phyloP scores from a whole-genome alignment of 345 rosid species.

The Gynandropsis gynandra region DNA sequence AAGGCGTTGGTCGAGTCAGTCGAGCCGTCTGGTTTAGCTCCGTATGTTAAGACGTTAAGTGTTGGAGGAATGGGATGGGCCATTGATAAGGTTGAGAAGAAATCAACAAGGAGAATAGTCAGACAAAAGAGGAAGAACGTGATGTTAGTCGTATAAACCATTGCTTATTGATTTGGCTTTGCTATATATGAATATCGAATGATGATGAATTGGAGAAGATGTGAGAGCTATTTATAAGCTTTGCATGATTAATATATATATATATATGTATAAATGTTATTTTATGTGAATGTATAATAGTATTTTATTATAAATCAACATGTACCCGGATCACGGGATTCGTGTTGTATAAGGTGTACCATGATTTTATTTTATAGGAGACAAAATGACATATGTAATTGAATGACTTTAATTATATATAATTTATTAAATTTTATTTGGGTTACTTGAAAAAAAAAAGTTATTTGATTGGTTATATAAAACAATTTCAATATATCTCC shows the following conservation, averaged over 20 bases:
- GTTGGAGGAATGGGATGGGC: slow-evolving; percentile 10
- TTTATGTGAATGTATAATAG: background rate
- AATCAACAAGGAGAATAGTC: slow-evolving; percentile 23
- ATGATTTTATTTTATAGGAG: background rate
- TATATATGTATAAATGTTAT: background rate
- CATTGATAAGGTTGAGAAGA: slow-evolving; percentile 14
- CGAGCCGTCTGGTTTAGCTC: slow-evolving; percentile 55
- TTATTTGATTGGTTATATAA: too few relatives aligned
- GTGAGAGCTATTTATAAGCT: slow-evolving; percentile 28
- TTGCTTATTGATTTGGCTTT: background rate
- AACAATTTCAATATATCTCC: too few relatives aligned
- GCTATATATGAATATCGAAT: background rate
- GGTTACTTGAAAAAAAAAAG: too few relatives aligned
- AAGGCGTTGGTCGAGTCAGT: slow-evolving; percentile 63
- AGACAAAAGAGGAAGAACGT: slow-evolving; percentile 10
- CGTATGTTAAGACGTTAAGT: slow-evolving; percentile 36
- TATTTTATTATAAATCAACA: slow-evolving; percentile 12
- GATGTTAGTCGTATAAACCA: slow-evolving; percentile 15
- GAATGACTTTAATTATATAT: too few relatives aligned
- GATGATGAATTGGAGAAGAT: slow-evolving; percentile 19
- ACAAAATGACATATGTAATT: too few relatives aligned
- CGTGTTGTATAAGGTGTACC: too few relatives aligned
- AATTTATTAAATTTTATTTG: too few relatives aligned
- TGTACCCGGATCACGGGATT: slow-evolving; percentile 1
- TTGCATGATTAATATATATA: slow-evolving; percentile 2